phyloP scores from a whole-genome alignment of 331 rosid genomes.

The Rosa hybrid region DNA sequence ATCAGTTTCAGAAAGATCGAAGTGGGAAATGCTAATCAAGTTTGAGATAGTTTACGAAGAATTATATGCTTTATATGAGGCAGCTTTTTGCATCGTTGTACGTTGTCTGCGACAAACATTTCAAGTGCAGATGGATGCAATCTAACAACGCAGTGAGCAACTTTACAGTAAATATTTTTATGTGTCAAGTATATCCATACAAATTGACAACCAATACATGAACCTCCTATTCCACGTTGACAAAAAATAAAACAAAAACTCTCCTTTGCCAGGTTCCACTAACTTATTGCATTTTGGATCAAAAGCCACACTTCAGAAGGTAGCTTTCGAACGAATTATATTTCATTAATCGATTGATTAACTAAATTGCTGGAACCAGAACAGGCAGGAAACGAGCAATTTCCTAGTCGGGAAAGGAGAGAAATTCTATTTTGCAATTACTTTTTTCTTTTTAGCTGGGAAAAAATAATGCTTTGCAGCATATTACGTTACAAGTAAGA shows the following conservation, averaged over 20 bases:
- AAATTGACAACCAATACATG: not conserved
- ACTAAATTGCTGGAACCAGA: constrained; percentile 24
- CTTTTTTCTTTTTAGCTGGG: not conserved
- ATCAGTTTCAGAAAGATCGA: too few species aligned
- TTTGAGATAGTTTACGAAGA: too few species aligned
- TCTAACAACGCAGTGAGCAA: not conserved
- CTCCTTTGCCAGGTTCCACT: constrained; percentile 23
- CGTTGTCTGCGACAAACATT: not conserved
- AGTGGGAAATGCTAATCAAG: too few species aligned
- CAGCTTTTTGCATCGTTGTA: too few species aligned
- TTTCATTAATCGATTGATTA: constrained; percentile 24
- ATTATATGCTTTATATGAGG: too few species aligned
- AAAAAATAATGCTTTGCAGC: constrained; percentile 7
- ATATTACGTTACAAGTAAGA: constrained; percentile 23
- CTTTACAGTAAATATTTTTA: not conserved
- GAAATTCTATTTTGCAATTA: not conserved
- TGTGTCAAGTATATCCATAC: not conserved
- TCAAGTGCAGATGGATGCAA: not conserved
- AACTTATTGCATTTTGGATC: constrained; percentile 24
- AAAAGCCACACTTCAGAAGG: constrained; percentile 18
- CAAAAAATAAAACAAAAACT: not conserved
- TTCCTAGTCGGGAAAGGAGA: constrained; percentile 55
- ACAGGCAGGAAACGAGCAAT: constrained; percentile 69
- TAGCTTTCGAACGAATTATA: not conserved
- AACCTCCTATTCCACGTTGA: not conserved